Evolutionary conservation across 202 grass and related monocot species (phyloP).

Genomic region (Eragrostis tef): DNA sequence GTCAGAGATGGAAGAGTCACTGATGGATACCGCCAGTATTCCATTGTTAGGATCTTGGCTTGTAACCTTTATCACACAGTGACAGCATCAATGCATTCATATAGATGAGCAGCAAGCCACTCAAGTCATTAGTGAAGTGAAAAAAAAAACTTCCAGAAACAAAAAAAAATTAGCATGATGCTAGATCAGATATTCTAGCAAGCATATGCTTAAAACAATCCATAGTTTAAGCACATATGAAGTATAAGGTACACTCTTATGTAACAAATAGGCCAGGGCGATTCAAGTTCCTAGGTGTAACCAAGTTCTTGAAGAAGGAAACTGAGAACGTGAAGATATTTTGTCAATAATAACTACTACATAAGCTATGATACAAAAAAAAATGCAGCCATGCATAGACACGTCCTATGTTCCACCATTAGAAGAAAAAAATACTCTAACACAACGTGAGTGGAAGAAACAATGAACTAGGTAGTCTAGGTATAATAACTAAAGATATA

Average conservation of each 20-base stretch:
- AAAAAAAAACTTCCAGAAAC: background rate
- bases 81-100: slow-evolving; percentile 17
- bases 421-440: background rate
- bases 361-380: background rate
- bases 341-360: background rate
- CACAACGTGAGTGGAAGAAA: background rate
- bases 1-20: slow-evolving; percentile 59
- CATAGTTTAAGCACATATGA: background rate
- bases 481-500: background rate
- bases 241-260: background rate
- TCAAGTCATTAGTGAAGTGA: background rate
- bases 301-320: background rate
- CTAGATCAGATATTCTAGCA: background rate
- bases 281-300: background rate
- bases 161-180: slow-evolving; percentile 9
- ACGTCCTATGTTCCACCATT: background rate
- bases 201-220: no score
- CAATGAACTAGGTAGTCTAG: background rate
- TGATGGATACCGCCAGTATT: slow-evolving; percentile 52
- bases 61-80: slow-evolving; percentile 19
- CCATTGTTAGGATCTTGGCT: slow-evolving; percentile 51
- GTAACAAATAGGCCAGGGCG: background rate
- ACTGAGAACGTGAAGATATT: background rate
- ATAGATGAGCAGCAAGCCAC: slow-evolving; percentile 7
- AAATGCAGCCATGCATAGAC: background rate